Base-by-base conservation (phyloP, 148 eudicot species). In the Hydrangea macrophylla region DNA sequence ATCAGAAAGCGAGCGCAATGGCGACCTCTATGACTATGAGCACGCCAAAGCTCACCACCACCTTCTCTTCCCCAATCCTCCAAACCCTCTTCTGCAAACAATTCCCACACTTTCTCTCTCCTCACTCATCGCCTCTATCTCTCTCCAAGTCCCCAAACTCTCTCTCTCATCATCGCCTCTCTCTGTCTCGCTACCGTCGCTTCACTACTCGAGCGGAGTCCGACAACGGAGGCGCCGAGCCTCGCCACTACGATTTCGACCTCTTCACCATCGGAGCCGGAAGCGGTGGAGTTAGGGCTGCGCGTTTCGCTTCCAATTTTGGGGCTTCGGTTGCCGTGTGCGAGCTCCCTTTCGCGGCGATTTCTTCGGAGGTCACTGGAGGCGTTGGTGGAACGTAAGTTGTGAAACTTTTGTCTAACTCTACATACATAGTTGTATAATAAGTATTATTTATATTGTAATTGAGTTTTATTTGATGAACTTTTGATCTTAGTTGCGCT, bases 221-320 rank as follows among this genome's bases (percentile, higher is more conserved):
- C 3, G 44, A 81, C 48, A 85, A 86, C 2, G 76, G 81, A 48
- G 88, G 88, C 59, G 78, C 75, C 53, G 84, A 80, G 58, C 64
- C 74, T n/a, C 74, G 78, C 6, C 71, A 73, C 13, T 94, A 71
- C 57, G 98, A 94, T 59, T 94, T 79, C 65, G 98, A 94, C 72
- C 81, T 94, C 27, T 90, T 94, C 68, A 94, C 98, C 1, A 82
- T 94, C 58, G 98, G 99, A 0, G 99, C 97, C 8, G 97, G 99
- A 0, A 91, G 97, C 33, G 99, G 99, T 25, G 96, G 99, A 8
- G 97, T 94, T 23, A 85, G 97, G 79, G 99, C 96, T 60, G 81
- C 99, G 5, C 91, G 97, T 15, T 89, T 94, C 32, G 97, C 99
- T 2, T 60, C 97, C 35, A 87, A 76, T 78, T 89, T 74, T 27